phyloP scores from a whole-genome alignment of 495 filamentous ascomycete species.

The Xylaria curta region DNA sequence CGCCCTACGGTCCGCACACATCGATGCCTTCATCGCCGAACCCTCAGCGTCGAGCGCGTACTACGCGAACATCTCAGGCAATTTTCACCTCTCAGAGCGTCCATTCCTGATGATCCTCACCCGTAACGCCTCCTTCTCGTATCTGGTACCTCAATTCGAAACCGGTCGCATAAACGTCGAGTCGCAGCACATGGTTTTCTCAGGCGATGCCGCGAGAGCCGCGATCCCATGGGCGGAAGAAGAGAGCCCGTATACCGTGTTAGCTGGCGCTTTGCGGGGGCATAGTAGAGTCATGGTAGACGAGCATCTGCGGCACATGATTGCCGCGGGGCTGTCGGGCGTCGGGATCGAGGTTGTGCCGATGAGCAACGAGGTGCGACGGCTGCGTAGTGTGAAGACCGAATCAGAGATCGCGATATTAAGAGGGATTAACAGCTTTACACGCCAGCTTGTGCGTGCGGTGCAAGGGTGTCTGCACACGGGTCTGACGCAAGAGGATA shows the following conservation, averaged over 20 bases:
- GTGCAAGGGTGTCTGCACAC: slow-evolving; percentile 37
- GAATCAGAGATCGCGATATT: slow-evolving; percentile 34
- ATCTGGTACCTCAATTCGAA: slow-evolving; percentile 40
- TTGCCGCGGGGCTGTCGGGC: slow-evolving; percentile 34
- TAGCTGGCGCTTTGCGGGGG: neutral
- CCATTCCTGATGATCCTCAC: slow-evolving; percentile 37
- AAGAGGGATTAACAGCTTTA: slow-evolving; percentile 37
- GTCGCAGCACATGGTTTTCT: slow-evolving; percentile 37
- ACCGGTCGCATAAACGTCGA: slow-evolving; percentile 28
- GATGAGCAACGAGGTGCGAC: slow-evolving; percentile 30
- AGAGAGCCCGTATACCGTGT: slow-evolving; percentile 35
- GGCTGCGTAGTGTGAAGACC: slow-evolving; percentile 37
- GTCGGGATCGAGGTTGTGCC: slow-evolving; percentile 34
- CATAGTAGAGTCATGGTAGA: slow-evolving; percentile 37
- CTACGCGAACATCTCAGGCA: slow-evolving; percentile 39
- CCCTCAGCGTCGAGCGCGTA: slow-evolving; percentile 37
- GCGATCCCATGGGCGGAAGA: slow-evolving; percentile 37
- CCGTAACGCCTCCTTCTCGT: slow-evolving; percentile 31
- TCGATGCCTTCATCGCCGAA: slow-evolving; percentile 41
- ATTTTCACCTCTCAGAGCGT: slow-evolving; percentile 37
- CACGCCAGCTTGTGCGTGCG: slow-evolving; percentile 31
- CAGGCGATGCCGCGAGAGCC: slow-evolving; percentile 19
- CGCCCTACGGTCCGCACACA: slow-evolving; percentile 26
- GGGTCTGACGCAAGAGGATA: slow-evolving; percentile 35
- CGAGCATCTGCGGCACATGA: slow-evolving; percentile 39